Evolutionary conservation across 768 basidiomycete species (phyloP), one percentile per base, ranked within the genome.

Genomic region (Thelephora aurantiotincta): DNA sequence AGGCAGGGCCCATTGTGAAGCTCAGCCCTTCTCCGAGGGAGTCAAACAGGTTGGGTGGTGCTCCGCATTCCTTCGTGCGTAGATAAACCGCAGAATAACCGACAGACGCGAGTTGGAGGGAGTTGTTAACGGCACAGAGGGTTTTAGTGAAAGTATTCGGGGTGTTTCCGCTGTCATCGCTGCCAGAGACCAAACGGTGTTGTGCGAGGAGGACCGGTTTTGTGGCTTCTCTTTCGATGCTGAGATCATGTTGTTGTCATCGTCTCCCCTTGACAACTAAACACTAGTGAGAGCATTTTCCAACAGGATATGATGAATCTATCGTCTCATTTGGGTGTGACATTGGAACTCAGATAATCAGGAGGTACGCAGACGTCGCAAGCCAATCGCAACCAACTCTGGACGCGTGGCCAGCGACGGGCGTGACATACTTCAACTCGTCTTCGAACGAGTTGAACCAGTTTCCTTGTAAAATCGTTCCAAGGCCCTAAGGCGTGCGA

Each of bases 111-210:
- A 75, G 58, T 53, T 75, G 74, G 33, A 77, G 63, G 2, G 71
- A 65, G 56, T 76, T 75, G 53, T 77, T 72, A 5, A 68, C 54
- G 1, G 69, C 68, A 74, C 74, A 77, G 13, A 77, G 55, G 1
- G 72, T 63, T 7, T 69, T 71, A 11, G 62, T 74, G 51, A 74
- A 75, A 2, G 70, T 62, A 11, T 61, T 63, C 2, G 69, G 66
- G 19, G 71, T 56, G n/a, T 73, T 74, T 14, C 74, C 75, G 64
- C 9, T 30, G 9, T 9, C 4, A 30, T 30, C 26, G 9, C 26
- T 30, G n/a, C n/a, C 53, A 73, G 19, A 5, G 38, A 7, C 5
- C 18, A 6, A 41, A 22, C 9, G 18, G 12, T 18, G 14, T 14
- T 41, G 18, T 9, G 16, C 14, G 18, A 41, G 16, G 16, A 41